Evolutionary conservation across 257 asterid genomes (phyloP).

Genomic region (Datura wrightii): DNA sequence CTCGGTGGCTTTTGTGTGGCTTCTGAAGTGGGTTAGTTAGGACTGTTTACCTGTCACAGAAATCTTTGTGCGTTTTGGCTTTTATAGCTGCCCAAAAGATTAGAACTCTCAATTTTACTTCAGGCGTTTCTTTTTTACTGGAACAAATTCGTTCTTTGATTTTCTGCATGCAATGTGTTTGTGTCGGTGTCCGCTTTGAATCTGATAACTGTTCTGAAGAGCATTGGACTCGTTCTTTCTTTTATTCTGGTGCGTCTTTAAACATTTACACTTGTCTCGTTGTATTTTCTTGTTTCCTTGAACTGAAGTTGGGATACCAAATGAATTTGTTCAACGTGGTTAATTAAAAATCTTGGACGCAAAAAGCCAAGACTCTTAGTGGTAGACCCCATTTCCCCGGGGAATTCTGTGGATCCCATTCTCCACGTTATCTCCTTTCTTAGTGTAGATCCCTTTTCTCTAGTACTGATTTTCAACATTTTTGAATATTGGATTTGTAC

Average conservation of each 20-base stretch:
- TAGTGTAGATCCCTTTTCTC: conserved; percentile 40
- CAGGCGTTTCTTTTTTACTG: neutral
- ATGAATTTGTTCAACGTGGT: conserved; percentile 38
- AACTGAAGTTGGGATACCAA: conserved; percentile 34
- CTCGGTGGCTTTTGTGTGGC: neutral
- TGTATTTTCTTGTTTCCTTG: conserved; percentile 32
- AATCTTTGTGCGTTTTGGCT: conserved; percentile 13
- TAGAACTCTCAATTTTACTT: conserved; percentile 4
- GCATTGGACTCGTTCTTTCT: neutral
- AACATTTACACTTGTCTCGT: no score
- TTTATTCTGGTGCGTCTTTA: neutral
- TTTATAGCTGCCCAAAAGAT: neutral
- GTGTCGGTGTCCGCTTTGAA: conserved; percentile 31
- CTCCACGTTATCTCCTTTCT: conserved; percentile 46
- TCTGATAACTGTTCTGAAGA: neutral
- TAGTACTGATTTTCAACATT: conserved; percentile 11
- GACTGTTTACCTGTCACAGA: conserved; percentile 6
- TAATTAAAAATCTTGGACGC: conserved; percentile 28
- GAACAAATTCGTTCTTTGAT: neutral
- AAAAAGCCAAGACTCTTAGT: conserved; percentile 33
- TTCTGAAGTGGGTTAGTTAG: conserved; percentile 4
- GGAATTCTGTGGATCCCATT: conserved; percentile 59
- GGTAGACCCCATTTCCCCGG: conserved; percentile 51
- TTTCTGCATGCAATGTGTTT: conserved; percentile 56
- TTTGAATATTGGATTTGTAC: neutral